Conservation (phyloP, 306 rosid species). For the Luffa aegyptiaca region DNA sequence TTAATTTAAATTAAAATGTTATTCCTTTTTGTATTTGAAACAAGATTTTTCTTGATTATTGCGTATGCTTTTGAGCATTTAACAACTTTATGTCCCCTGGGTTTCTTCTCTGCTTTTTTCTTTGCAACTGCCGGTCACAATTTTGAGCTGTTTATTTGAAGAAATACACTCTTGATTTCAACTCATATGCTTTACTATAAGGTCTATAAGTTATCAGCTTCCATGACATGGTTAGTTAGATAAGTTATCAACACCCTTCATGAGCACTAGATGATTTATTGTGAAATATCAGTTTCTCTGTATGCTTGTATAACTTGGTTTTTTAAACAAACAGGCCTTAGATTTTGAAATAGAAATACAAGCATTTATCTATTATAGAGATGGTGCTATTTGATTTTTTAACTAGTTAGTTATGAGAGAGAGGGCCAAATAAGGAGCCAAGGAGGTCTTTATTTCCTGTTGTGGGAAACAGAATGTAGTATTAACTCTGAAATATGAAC, state of each 20-base stretch:
- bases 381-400: no score
- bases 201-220: not conserved
- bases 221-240: not conserved
- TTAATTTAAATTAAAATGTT: not conserved
- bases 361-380: no score
- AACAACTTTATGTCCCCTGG: not conserved
- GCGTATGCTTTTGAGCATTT: not conserved
- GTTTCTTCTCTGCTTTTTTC: not conserved
- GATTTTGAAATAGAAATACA: not conserved
- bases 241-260: not conserved
- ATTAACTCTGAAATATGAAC: not conserved
- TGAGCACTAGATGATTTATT: not conserved
- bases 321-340: not conserved
- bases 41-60: not conserved
- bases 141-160: not conserved
- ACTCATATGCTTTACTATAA: not conserved
- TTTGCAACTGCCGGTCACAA: not conserved
- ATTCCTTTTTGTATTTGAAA: conserved; percentile 1
- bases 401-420: not conserved
- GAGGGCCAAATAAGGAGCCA: not conserved
- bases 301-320: not conserved
- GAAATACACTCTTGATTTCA: not conserved
- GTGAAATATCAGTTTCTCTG: not conserved
- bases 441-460: not conserved
- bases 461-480: not conserved